phyloP scores from a whole-genome alignment of 345 rosid genomes.

The Moricandia moricandioides region DNA sequence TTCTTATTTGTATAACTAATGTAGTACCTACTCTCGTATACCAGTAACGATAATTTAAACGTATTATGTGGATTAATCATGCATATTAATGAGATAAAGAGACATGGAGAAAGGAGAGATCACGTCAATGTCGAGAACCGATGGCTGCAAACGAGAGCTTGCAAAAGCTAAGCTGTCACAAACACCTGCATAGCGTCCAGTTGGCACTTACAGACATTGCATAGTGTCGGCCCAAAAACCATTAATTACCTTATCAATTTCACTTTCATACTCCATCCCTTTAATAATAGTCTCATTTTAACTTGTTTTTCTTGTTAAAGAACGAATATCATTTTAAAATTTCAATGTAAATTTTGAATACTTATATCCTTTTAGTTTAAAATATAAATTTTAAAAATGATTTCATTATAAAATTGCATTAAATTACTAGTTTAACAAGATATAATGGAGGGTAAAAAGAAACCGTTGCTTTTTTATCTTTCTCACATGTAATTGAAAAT shows the following conservation, averaged over 20 bases:
- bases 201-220: constrained; percentile 25
- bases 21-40: not conserved
- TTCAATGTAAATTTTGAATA: too few species aligned
- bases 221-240: constrained; percentile 18
- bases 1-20: not conserved
- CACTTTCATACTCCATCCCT: not conserved
- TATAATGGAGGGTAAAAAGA: not conserved
- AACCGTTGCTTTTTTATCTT: not conserved
- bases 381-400: too few species aligned
- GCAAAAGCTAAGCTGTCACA: constrained; percentile 22
- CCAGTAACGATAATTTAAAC: not conserved
- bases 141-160: constrained; percentile 10
- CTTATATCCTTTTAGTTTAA: too few species aligned
- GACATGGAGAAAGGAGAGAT: constrained; percentile 8
- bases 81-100: not conserved
- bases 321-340: too few species aligned
- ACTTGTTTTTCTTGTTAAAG: too few species aligned
- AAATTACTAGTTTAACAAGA: not conserved
- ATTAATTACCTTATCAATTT: not conserved
- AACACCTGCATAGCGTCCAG: constrained; percentile 23
- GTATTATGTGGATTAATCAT: not conserved
- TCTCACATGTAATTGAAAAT: not conserved
- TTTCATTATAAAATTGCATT: too few species aligned
- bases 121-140: constrained; percentile 10
- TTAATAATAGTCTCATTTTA: too few species aligned